Conservation (phyloP, 2,329 filamentous ascomycete species). For the Onygena corvina region DNA sequence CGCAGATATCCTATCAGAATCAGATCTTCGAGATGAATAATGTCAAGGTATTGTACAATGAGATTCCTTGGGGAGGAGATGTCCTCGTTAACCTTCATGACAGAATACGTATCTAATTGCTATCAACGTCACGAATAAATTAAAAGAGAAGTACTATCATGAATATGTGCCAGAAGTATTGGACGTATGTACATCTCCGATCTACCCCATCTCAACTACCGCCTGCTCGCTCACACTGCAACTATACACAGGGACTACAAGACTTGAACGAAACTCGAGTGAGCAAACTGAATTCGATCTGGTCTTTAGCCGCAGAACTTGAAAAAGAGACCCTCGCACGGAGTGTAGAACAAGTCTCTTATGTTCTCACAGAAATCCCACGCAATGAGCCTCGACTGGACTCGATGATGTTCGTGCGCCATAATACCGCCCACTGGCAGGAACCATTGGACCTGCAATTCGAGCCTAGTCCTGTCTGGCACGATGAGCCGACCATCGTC, state of each 20-base stretch:
- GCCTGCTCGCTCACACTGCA: not conserved
- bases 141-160: constrained; percentile 95
- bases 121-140: constrained; percentile 94
- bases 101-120: constrained; percentile 89
- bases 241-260: constrained; percentile 51
- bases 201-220: not conserved
- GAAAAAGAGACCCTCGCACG: constrained; percentile 68
- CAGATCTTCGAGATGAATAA: constrained; percentile 95
- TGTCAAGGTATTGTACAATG: constrained; percentile 47
- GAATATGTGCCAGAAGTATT: constrained; percentile 91
- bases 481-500: constrained; percentile 79
- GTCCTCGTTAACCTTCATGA: not conserved
- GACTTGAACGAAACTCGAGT: constrained; percentile 86
- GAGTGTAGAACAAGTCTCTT: constrained; percentile 59
- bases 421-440: constrained; percentile 72
- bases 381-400: constrained; percentile 82
- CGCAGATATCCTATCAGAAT: constrained; percentile 81
- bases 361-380: constrained; percentile 66
- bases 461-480: constrained; percentile 92
- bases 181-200: constrained; percentile 53
- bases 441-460: constrained; percentile 78
- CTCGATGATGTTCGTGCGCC: constrained; percentile 94
- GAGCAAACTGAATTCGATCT: constrained; percentile 69
- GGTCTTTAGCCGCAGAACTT: constrained; percentile 66
- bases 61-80: not conserved